These are phyloP conservation scores for Colletotrichum melonis DNA, from an alignment of 2,329 filamentous ascomycete genomes.

Conservation along the genomic window DNA sequence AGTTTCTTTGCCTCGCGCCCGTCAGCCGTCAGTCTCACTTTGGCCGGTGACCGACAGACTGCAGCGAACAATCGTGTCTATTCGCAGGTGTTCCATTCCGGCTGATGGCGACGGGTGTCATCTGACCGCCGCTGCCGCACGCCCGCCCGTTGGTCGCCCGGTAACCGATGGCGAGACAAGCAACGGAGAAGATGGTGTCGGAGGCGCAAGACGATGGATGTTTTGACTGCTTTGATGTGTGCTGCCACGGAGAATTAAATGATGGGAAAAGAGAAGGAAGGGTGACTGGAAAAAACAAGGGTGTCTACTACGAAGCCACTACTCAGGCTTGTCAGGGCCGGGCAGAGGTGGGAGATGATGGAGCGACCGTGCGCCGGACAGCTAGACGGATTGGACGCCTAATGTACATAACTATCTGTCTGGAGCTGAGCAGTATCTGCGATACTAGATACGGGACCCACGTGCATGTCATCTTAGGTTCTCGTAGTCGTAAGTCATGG, in stretches of 20 bases:
- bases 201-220: conserved; percentile 13
- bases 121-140: conserved; percentile 27
- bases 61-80: conserved; percentile 25
- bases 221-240: conserved; percentile 26
- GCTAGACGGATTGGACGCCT: conserved; percentile 29
- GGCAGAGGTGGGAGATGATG: conserved; percentile 8
- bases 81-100: conserved; percentile 34
- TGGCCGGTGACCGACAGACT: neutral
- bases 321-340: neutral
- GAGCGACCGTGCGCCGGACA: conserved; percentile 29
- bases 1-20: conserved; percentile 4
- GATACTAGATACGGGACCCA: conserved; percentile 24
- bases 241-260: conserved; percentile 19
- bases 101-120: conserved; percentile 26
- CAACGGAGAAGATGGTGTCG: conserved; percentile 8
- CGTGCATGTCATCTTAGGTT: conserved; percentile 30
- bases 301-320: neutral
- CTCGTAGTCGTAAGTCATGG: conserved; percentile 10
- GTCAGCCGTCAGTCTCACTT: conserved; percentile 6
- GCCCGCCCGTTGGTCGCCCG: conserved; percentile 20
- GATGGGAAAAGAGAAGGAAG: neutral
- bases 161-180: conserved; percentile 20
- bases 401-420: conserved; percentile 17
- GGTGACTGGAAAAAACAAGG: neutral
- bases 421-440: conserved; percentile 23